These are phyloP conservation scores for Coemansia pectinata DNA, from an alignment of 192 early-diverging fungal species.

Conservation along the genomic window DNA sequence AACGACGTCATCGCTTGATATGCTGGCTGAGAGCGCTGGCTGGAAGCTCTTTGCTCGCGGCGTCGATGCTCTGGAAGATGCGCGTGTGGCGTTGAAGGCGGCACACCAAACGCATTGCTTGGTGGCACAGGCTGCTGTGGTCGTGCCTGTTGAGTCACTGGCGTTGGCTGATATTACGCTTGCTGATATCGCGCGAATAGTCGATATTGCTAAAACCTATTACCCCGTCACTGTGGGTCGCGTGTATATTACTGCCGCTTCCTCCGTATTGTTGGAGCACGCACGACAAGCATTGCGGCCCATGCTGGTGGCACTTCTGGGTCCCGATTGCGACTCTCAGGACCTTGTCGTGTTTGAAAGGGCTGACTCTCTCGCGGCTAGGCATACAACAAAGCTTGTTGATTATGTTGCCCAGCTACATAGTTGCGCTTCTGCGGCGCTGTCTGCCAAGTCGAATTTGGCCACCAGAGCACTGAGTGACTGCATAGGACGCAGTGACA, in stretches of 20 bases:
- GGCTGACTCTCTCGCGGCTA: background rate
- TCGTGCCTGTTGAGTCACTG: slow-evolving; percentile 43
- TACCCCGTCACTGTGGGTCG: slow-evolving; percentile 26
- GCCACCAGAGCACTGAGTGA: slow-evolving; percentile 7
- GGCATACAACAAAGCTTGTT: background rate
- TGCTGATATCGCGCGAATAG: background rate
- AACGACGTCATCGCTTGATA: background rate
- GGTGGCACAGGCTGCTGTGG: slow-evolving; percentile 18
- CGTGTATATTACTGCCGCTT: slow-evolving; percentile 39
- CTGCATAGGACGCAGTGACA: background rate
- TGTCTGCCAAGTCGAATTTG: background rate
- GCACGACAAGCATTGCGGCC: slow-evolving; percentile 32
- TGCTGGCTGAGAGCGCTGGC: background rate
- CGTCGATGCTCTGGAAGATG: slow-evolving; percentile 40
- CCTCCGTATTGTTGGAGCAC: slow-evolving; percentile 47
- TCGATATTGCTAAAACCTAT: slow-evolving; percentile 18
- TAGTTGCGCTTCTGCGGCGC: background rate
- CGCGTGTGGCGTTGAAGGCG: slow-evolving; percentile 37
- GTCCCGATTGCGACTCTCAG: background rate
- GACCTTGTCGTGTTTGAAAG: slow-evolving; percentile 1
- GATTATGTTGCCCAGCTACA: background rate
- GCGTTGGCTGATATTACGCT: slow-evolving; percentile 25
- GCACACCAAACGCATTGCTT: slow-evolving; percentile 2
- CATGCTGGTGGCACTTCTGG: slow-evolving; percentile 7
- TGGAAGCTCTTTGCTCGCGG: slow-evolving; percentile 25